phyloP scores from a whole-genome alignment of 352 stramenopile genomes.

The Globisporangium okanoganense region DNA sequence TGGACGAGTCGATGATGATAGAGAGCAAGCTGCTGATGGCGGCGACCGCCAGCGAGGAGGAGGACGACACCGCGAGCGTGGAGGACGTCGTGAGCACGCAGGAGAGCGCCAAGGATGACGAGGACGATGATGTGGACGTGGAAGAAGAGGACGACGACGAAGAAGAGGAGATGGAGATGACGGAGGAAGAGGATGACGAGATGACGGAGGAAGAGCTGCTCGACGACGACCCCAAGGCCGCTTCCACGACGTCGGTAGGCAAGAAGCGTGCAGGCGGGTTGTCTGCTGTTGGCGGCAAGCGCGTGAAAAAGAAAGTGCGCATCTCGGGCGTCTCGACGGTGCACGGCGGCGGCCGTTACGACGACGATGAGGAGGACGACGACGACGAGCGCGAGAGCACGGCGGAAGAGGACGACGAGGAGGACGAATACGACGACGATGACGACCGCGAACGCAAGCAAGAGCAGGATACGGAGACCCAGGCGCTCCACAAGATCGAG shows the following conservation, averaged over 20 bases:
- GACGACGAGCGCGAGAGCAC: constrained; percentile 16
- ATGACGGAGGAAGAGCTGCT: constrained; percentile 18
- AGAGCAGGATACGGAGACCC: constrained; percentile 41
- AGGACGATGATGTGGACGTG: constrained; percentile 37
- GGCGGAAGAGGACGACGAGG: constrained; percentile 31
- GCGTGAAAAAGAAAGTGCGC: constrained; percentile 24
- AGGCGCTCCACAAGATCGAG: constrained; percentile 30
- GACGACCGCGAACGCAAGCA: constrained; percentile 33
- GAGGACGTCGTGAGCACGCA: constrained; percentile 18
- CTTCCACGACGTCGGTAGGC: background rate
- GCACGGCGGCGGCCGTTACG: constrained; percentile 11
- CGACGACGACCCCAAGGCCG: constrained; percentile 12
- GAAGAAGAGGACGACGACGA: constrained; percentile 31
- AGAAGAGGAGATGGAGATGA: constrained; percentile 17
- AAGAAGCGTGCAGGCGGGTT: background rate
- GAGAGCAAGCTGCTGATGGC: background rate
- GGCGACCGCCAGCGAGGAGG: constrained; percentile 11
- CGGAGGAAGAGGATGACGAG: constrained; percentile 51
- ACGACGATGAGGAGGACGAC: constrained; percentile 28
- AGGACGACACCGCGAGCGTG: constrained; percentile 9
- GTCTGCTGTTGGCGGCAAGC: background rate
- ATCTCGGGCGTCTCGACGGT: constrained; percentile 18
- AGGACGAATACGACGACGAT: constrained; percentile 38
- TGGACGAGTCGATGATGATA: background rate
- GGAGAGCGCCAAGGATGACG: constrained; percentile 34